phyloP scores from a whole-genome alignment of 352 stramenopile species.

The Phytophthora crassamura region DNA sequence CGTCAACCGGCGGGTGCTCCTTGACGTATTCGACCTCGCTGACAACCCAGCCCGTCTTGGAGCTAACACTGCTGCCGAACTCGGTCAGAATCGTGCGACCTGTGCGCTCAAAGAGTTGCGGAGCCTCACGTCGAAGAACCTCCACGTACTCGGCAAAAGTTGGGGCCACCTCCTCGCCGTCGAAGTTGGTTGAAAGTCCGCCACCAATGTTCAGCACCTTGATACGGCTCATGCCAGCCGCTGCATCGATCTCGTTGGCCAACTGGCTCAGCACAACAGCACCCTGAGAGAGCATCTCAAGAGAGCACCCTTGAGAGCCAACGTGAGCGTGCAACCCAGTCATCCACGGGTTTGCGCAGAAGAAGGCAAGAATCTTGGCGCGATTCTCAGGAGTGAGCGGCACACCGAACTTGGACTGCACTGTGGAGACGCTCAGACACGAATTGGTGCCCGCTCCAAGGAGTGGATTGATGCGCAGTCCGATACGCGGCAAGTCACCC shows the following conservation, averaged over 20 bases:
- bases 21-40: conserved; percentile 94
- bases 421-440: conserved; percentile 87
- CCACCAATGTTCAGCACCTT: conserved; percentile 93
- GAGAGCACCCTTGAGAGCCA: conserved; percentile 81
- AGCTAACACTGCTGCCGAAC: conserved; percentile 88
- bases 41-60: conserved; percentile 88
- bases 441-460: conserved; percentile 89
- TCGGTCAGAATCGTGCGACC: conserved; percentile 90
- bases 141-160: conserved; percentile 88
- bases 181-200: conserved; percentile 91
- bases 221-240: conserved; percentile 70
- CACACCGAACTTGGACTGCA: conserved; percentile 93
- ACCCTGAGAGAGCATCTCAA: conserved; percentile 89
- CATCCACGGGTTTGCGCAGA: conserved; percentile 89
- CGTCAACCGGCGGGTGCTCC: conserved; percentile 49
- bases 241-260: conserved; percentile 84
- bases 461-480: conserved; percentile 92
- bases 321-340: conserved; percentile 90
- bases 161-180: conserved; percentile 67
- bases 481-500: conserved; percentile 78
- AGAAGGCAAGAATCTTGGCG: conserved; percentile 70
- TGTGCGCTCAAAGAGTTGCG: conserved; percentile 83
- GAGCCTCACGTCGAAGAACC: conserved; percentile 67
- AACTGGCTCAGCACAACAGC: conserved; percentile 76
- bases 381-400: conserved; percentile 70